phyloP scores from a whole-genome alignment of 768 basidiomycete genomes.

The Neoboletus magnificus region DNA sequence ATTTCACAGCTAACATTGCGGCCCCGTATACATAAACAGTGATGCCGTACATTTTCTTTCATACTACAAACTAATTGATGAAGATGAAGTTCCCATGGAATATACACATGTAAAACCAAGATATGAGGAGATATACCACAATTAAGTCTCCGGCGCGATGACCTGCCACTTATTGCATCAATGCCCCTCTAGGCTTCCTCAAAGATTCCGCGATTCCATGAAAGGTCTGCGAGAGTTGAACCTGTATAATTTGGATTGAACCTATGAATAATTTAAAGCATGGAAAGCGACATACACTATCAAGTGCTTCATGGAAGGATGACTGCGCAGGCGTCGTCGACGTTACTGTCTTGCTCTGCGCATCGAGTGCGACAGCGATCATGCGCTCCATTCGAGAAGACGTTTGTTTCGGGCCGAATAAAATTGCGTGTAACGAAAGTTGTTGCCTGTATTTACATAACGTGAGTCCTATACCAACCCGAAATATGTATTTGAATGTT shows the following conservation, averaged over 20 bases:
- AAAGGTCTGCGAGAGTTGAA: constrained; percentile 53
- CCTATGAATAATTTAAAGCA: background rate
- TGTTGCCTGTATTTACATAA: constrained; percentile 41
- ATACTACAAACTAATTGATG: background rate
- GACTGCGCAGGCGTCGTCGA: constrained; percentile 36
- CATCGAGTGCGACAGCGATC: constrained; percentile 46
- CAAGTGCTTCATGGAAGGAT: constrained; percentile 47
- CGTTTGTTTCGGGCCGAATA: constrained; percentile 42
- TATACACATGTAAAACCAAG: background rate
- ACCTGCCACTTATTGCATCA: constrained; percentile 32
- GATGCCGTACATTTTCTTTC: background rate
- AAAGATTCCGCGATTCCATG: constrained; percentile 54
- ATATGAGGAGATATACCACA: background rate
- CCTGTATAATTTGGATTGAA: constrained; percentile 28
- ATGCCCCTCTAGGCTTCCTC: constrained; percentile 47
- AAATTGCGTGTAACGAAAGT: constrained; percentile 55
- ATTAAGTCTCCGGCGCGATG: background rate
- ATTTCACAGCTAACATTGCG: background rate
- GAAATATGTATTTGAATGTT: background rate
- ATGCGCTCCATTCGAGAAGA: constrained; percentile 38
- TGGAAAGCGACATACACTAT: constrained; percentile 37
- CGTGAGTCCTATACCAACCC: background rate
- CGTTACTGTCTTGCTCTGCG: constrained; percentile 35
- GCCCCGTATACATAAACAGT: background rate
- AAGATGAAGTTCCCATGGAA: too few relatives aligned